Percentiles rank a stretch among this genome's conserved stretches.
These are phyloP conservation scores for Prunus davidiana DNA, from an alignment of 306 rosid species.

Conservation along the genomic window DNA sequence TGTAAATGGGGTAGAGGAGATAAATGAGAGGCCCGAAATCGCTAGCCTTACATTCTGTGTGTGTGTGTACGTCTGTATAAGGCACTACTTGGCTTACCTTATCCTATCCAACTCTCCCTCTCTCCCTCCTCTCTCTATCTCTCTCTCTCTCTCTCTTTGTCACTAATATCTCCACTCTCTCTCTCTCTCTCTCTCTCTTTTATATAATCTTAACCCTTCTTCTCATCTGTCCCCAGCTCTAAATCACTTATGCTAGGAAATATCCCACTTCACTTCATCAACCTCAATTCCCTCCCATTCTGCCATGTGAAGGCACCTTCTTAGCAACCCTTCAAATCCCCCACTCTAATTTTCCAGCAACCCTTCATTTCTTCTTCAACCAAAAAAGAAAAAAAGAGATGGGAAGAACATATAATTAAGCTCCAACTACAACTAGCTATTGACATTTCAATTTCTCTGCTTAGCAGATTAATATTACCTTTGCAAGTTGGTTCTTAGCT, in stretches of 20 bases:
- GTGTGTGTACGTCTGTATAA: conserved; percentile 16
- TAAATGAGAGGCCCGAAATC: conserved; percentile 75
- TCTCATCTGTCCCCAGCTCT: conserved; percentile 4
- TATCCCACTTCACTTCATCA: conserved; percentile 2
- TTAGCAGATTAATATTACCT: too few species aligned
- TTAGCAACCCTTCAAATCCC: background rate
- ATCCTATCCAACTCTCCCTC: conserved; percentile 59
- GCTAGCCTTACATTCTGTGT: conserved; percentile 38
- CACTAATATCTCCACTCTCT: conserved; percentile 23
- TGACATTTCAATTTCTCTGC: background rate
- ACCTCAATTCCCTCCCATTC: background rate
- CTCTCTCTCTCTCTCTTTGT: conserved; percentile 5
- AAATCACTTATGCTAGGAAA: conserved; percentile 3
- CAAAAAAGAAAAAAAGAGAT: too few species aligned
- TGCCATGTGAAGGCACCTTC: background rate
- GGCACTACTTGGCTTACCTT: conserved; percentile 55
- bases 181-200: background rate
- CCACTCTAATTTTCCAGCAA: background rate
- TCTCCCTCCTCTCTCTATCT: background rate
- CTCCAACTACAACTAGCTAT: too few species aligned
- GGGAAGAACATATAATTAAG: too few species aligned
- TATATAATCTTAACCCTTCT: background rate
- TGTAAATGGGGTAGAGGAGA: background rate
- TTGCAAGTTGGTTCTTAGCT: too few species aligned
- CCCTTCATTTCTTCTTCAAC: background rate